phyloP scores from a whole-genome alignment of 768 basidiomycete species.

The Rhodosporidiobolus sp. region DNA sequence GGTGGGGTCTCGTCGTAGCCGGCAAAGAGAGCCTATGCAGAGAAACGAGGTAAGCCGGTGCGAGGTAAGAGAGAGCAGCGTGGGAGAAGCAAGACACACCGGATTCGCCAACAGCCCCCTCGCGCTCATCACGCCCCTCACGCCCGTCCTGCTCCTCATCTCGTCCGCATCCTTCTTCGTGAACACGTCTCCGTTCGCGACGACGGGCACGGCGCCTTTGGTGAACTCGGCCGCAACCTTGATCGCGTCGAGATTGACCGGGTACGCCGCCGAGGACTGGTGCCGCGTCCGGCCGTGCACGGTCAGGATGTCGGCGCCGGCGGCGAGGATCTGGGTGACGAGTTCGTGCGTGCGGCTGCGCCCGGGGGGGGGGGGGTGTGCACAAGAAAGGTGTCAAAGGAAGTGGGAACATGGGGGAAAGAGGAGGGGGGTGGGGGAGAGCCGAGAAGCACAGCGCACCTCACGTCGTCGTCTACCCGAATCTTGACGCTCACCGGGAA shows the following conservation, averaged over 20 bases:
- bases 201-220: constrained; percentile 51
- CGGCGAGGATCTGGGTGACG: constrained; percentile 50
- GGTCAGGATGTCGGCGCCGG: constrained; percentile 52
- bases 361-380: too few relatives aligned
- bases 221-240: constrained; percentile 52
- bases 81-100: constrained; percentile 41
- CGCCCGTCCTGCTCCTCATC: constrained; percentile 50
- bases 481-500: constrained; percentile 56
- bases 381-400: too few relatives aligned
- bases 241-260: constrained; percentile 52
- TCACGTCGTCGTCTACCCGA: constrained; percentile 52
- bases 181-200: constrained; percentile 56
- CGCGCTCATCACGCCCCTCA: constrained; percentile 55
- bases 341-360: constrained; percentile 51
- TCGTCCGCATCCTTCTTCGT: constrained; percentile 48
- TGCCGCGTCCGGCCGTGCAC: constrained; percentile 55
- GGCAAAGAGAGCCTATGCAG: constrained; percentile 50
- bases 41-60: neutral
- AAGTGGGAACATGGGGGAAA: neutral
- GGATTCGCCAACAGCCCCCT: constrained; percentile 55
- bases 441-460: constrained; percentile 41
- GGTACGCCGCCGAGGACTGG: constrained; percentile 50
- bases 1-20: constrained; percentile 51
- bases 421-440: neutral
- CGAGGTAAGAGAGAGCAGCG: too few relatives aligned